These are phyloP conservation scores for Lanmaoa rubissima DNA, from an alignment of 768 basidiomycete species.

Conservation along the genomic window DNA sequence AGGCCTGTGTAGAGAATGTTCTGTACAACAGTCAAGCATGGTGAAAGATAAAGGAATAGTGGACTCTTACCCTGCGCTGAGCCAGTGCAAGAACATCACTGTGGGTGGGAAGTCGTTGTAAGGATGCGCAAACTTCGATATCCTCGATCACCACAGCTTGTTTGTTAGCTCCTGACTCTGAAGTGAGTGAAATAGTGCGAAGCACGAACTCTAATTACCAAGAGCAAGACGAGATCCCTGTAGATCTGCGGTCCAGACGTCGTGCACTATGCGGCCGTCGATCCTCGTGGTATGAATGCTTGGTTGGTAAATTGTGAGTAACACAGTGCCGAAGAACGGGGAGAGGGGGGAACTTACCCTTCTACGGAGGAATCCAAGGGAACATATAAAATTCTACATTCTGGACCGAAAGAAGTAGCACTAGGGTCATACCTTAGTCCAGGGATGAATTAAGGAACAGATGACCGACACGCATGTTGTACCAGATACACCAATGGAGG, in stretches of 20 bases:
- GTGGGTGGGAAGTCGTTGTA: constrained; percentile 45
- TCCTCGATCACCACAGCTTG: constrained; percentile 53
- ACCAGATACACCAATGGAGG: constrained; percentile 50
- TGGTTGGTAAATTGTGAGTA: neutral
- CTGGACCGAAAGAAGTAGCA: constrained; percentile 56
- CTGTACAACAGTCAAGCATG: constrained; percentile 30
- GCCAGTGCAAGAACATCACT: constrained; percentile 67
- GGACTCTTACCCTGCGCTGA: constrained; percentile 45
- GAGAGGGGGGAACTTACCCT: constrained; percentile 33
- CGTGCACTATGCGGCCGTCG: constrained; percentile 42
- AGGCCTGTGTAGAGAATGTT: constrained; percentile 52
- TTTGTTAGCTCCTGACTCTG: constrained; percentile 48
- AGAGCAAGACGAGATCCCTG: constrained; percentile 47
- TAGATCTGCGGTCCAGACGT: constrained; percentile 58
- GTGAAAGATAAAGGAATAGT: neutral
- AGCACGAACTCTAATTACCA: constrained; percentile 36
- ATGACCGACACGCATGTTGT: constrained; percentile 47
- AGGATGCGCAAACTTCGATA: constrained; percentile 38
- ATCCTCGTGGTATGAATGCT: constrained; percentile 28
- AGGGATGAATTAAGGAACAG: neutral
- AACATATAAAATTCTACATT: constrained; percentile 42
- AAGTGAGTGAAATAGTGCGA: neutral
- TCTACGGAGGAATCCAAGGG: constrained; percentile 42
- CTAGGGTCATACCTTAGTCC: constrained; percentile 34
- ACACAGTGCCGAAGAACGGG: neutral